Evolutionary conservation across 2,329 filamentous ascomycete species (phyloP), one percentile per base, ranked within the genome.

Genomic region (Corinectria fuckeliana): DNA sequence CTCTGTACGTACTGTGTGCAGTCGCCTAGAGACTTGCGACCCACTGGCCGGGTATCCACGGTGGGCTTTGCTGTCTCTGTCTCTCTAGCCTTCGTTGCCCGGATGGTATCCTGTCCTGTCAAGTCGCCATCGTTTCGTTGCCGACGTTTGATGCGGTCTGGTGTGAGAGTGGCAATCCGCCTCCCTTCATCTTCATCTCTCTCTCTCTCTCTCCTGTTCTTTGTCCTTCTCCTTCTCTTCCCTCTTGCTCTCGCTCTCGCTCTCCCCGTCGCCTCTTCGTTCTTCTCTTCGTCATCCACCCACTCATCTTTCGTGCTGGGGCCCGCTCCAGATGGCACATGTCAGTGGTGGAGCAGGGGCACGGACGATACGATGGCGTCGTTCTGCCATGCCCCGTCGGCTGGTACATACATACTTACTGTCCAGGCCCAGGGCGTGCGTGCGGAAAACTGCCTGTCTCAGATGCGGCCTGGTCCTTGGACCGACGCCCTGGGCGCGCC

Each of bases 311-410:
- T 8, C 14, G 28, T 39, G n/a, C 32, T 36, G 3, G n/a, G 18
- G 18, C 45, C 41, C 39, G 28, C 47, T 32, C 20, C 41, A 45
- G 48, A 28, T 55, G 50, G 56, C 50, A 53, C 56, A 59, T 59
- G 56, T 59, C 56, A 59, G 42, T 59, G 42, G 48, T 58, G 56
- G 49, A 52, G 50, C 55, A 42, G 41, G 34, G 47, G 41, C 38
- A 18, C 41, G 47, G 54, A 38, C 47, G 23, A 57, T 57, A 38
- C 47, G 23, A 57, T 57, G 55, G 55, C 39, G 55, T 57, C 53
- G 23, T 51, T 21, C 20, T 39, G 56, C 48, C 42, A 42, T 50
- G 44, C 42, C 44, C 44, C 52, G 25, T 25, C 44, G 30, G 25
- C 44, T 49, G 44, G 44, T 38, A 32, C 21, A 21, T 45, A 32